phyloP scores from a whole-genome alignment of 768 basidiomycete species.

The Macrolepiota albuminosa region DNA sequence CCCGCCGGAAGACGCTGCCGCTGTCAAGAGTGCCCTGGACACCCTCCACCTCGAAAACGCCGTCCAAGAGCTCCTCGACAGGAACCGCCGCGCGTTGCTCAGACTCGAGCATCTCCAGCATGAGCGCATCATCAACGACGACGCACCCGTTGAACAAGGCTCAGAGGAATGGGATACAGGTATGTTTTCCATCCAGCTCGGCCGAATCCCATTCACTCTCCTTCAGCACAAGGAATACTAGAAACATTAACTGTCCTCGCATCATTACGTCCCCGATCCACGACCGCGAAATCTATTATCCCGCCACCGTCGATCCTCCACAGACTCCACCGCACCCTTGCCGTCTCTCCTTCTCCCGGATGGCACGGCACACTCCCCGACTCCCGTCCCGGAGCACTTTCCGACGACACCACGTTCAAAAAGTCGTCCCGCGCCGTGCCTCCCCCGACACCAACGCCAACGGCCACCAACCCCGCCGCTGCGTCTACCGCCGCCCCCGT shows the following conservation, averaged over 20 bases:
- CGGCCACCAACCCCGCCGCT: slow-evolving; percentile 16
- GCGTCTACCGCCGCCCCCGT: slow-evolving; percentile 18
- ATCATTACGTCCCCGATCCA: slow-evolving; percentile 64
- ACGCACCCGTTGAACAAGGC: slow-evolving; percentile 49
- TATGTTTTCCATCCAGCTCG: slow-evolving; percentile 28
- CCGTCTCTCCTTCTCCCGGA: slow-evolving; percentile 51
- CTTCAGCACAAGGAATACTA: slow-evolving; percentile 64
- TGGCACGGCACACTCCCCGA: slow-evolving; percentile 75
- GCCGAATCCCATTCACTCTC: slow-evolving; percentile 7
- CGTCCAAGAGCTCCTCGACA: slow-evolving; percentile 62
- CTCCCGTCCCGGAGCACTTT: slow-evolving; percentile 52
- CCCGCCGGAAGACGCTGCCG: slow-evolving; percentile 46
- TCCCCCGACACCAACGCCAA: slow-evolving; percentile 16
- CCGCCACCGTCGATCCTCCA: slow-evolving; percentile 65
- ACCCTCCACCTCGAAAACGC: slow-evolving; percentile 64
- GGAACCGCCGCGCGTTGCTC: slow-evolving; percentile 59
- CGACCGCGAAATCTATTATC: slow-evolving; percentile 45
- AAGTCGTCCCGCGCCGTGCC: slow-evolving; percentile 36
- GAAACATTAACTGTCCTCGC: slow-evolving; percentile 64
- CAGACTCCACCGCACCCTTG: slow-evolving; percentile 67
- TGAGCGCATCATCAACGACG: slow-evolving; percentile 43
- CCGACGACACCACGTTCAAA: slow-evolving; percentile 72
- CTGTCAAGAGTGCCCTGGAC: slow-evolving; percentile 57
- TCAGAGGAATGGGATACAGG: slow-evolving; percentile 85
- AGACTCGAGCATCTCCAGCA: slow-evolving; percentile 65